phyloP scores from a whole-genome alignment of 2,329 filamentous ascomycete species.

The Magnaporthiopsis incrustans region DNA sequence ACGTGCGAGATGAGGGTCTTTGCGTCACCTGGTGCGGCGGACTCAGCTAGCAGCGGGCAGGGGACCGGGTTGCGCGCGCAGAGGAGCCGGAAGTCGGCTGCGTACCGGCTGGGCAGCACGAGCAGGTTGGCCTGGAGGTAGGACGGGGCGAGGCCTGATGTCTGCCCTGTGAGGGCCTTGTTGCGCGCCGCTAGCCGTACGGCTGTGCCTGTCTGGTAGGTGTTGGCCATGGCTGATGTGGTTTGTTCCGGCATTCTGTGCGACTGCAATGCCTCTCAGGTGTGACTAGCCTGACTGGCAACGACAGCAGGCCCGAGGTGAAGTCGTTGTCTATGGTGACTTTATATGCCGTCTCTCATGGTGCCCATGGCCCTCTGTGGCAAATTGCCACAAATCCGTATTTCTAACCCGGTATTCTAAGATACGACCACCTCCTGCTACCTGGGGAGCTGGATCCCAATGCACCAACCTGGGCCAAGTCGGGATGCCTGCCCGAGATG shows the following conservation, averaged over 20 bases:
- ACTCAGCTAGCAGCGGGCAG: slow-evolving; percentile 51
- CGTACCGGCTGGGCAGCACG: slow-evolving; percentile 47
- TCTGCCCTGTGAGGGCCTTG: slow-evolving; percentile 32
- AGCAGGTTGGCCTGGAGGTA: slow-evolving; percentile 55
- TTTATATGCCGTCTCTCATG: not conserved
- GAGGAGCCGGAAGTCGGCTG: slow-evolving; percentile 48
- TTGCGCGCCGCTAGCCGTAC: slow-evolving; percentile 34
- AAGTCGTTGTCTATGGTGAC: not conserved
- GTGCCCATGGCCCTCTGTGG: not conserved
- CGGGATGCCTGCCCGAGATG: not conserved
- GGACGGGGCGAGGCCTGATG: slow-evolving; percentile 45
- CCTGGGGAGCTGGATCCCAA: too few relatives aligned
- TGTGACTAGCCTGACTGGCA: not conserved
- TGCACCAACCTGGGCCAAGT: not conserved
- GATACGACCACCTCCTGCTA: too few relatives aligned
- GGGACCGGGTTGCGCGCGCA: slow-evolving; percentile 54
- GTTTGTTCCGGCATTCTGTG: not conserved
- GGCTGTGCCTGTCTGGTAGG: slow-evolving; percentile 21
- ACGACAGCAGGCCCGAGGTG: too few relatives aligned
- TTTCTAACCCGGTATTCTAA: too few relatives aligned
- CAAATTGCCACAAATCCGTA: not conserved
- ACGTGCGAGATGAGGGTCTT: slow-evolving; percentile 8
- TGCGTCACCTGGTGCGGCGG: slow-evolving; percentile 32
- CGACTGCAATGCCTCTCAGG: not conserved
- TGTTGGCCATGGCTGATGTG: not conserved